phyloP scores from a whole-genome alignment of 2,329 filamentous ascomycete genomes.

The Penicillium fuscoglaucum region DNA sequence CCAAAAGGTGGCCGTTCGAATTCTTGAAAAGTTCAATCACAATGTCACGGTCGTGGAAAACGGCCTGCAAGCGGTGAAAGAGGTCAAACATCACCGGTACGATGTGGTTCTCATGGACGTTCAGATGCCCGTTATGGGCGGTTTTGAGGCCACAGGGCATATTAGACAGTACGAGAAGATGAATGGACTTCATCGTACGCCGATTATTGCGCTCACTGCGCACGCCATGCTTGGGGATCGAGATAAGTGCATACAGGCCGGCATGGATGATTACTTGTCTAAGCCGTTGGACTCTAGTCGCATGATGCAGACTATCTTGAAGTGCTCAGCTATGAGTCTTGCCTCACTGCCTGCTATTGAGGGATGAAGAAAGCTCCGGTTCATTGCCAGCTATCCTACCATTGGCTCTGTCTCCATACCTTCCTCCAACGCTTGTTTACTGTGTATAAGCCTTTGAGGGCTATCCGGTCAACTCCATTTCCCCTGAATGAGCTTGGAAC shows the following conservation, averaged over 20 bases:
- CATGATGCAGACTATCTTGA: conserved; percentile 58
- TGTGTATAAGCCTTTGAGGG: neutral
- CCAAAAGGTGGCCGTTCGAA: conserved; percentile 89
- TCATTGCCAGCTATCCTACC: neutral
- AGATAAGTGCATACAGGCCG: conserved; percentile 90
- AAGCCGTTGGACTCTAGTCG: conserved; percentile 91
- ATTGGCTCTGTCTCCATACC: too few relatives aligned
- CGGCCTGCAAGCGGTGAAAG: conserved; percentile 65
- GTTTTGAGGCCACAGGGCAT: conserved; percentile 89
- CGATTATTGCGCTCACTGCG: conserved; percentile 88
- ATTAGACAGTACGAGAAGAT: conserved; percentile 86
- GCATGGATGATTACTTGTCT: conserved; percentile 96
- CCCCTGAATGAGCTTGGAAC: too few relatives aligned
- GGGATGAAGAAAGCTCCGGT: neutral
- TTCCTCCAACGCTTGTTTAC: too few relatives aligned
- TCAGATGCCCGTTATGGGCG: conserved; percentile 96
- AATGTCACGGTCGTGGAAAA: conserved; percentile 72
- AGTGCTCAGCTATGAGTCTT: conserved; percentile 22
- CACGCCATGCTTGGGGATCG: conserved; percentile 95
- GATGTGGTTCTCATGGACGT: conserved; percentile 97
- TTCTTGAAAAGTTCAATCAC: conserved; percentile 84
- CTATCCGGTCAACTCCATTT: neutral
- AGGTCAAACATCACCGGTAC: conserved; percentile 80
- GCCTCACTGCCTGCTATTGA: conserved; percentile 11
- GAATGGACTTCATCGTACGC: conserved; percentile 72